These are phyloP conservation scores for Gliomastix tumulicola DNA, from an alignment of 2,329 filamentous ascomycete species.

Conservation along the genomic window DNA sequence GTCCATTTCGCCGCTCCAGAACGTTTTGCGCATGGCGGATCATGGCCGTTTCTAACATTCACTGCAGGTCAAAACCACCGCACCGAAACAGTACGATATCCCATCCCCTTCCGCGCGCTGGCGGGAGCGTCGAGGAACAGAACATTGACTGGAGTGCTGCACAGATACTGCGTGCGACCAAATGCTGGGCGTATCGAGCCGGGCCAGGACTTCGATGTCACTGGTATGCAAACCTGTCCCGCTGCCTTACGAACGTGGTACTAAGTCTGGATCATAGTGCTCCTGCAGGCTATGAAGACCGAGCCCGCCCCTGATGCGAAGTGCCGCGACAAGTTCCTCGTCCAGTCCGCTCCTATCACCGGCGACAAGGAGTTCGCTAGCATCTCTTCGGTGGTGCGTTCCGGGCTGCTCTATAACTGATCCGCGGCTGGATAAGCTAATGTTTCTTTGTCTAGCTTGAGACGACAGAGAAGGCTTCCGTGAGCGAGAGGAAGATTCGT, in stretches of 20 bases:
- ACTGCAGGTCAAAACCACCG: slow-evolving; percentile 95
- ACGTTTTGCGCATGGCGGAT: no score
- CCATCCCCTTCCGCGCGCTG: not conserved
- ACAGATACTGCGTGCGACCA: slow-evolving; percentile 91
- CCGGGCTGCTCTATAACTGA: not conserved
- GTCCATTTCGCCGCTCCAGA: no score
- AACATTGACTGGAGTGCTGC: no score
- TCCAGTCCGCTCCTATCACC: slow-evolving; percentile 82
- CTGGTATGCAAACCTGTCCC: no score
- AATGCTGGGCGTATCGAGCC: slow-evolving; percentile 96
- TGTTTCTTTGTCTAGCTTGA: slow-evolving; percentile 69
- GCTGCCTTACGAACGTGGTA: no score
- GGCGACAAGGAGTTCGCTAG: slow-evolving; percentile 78
- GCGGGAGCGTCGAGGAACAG: not conserved
- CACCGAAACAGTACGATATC: slow-evolving; percentile 87
- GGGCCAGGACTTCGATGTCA: slow-evolving; percentile 83
- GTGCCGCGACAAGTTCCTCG: slow-evolving; percentile 96
- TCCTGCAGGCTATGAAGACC: slow-evolving; percentile 96
- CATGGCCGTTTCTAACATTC: no score
- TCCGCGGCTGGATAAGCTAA: not conserved
- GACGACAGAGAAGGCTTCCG: slow-evolving; percentile 67
- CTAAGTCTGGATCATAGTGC: slow-evolving; percentile 65
- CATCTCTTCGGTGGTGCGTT: slow-evolving; percentile 70
- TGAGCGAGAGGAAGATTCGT: slow-evolving; percentile 93
- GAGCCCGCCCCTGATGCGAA: slow-evolving; percentile 80